Conservation (phyloP, 129 eudicot species). For the Cynara cardunculus region DNA sequence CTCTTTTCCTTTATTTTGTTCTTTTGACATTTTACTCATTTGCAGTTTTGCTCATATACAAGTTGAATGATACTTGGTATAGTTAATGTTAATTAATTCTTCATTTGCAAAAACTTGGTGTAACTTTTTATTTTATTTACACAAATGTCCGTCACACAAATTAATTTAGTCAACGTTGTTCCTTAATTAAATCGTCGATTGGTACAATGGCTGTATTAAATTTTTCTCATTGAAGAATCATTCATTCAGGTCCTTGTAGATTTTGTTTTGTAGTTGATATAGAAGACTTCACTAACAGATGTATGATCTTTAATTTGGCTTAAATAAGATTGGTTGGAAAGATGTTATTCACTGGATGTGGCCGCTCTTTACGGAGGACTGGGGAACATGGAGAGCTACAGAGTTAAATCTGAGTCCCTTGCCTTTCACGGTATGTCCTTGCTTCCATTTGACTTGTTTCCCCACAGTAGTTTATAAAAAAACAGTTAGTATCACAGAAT, state of each 20-base stretch:
- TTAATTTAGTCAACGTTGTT: background rate
- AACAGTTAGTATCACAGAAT: background rate
- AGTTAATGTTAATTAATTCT: background rate
- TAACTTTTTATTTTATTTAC: background rate
- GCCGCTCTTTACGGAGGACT: slow-evolving; percentile 91
- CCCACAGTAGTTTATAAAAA: background rate
- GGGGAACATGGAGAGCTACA: slow-evolving; percentile 88
- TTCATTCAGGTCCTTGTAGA: background rate
- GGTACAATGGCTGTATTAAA: background rate
- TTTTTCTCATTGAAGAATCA: background rate
- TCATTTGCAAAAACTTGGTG: background rate
- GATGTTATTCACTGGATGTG: slow-evolving; percentile 97
- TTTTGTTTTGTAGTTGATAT: slow-evolving; percentile 8
- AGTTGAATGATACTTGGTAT: background rate
- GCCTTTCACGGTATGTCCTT: slow-evolving; percentile 74
- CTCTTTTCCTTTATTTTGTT: background rate
- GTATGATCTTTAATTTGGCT: slow-evolving; percentile 8
- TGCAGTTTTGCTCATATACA: slow-evolving; percentile 18
- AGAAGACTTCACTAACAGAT: slow-evolving; percentile 1
- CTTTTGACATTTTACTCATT: background rate
- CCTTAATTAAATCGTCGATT: background rate
- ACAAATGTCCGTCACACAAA: background rate
- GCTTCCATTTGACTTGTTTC: slow-evolving; percentile 4
- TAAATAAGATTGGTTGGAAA: slow-evolving; percentile 68
- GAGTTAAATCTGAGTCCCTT: slow-evolving; percentile 70